Conservation (phyloP, 2,329 filamentous ascomycete genomes). For the Fusarium vanettenii region DNA sequence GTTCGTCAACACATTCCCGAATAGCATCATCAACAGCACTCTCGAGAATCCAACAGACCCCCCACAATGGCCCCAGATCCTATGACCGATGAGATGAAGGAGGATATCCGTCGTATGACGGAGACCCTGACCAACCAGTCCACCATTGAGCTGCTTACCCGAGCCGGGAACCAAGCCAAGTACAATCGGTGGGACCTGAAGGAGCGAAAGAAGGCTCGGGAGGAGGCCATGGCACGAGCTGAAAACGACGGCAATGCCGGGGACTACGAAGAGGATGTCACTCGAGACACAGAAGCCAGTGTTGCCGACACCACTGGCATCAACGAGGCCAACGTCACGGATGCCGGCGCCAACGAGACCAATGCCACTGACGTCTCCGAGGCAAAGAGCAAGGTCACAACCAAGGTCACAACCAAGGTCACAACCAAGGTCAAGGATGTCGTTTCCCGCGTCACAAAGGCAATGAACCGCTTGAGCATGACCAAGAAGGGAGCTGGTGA, state of each 20-base stretch:
- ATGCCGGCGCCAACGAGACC: neutral
- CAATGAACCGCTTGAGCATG: neutral
- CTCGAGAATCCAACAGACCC: neutral
- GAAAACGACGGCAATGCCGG: neutral
- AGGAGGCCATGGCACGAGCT: neutral
- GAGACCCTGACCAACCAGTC: conserved; percentile 33
- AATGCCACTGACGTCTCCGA: neutral
- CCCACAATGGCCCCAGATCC: neutral
- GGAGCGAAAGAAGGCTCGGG: neutral
- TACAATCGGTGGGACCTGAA: conserved; percentile 20
- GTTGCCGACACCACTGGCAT: neutral
- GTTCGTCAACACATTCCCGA: neutral
- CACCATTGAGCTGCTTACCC: conserved; percentile 36
- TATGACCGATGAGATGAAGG: conserved; percentile 13
- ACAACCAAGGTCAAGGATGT: neutral
- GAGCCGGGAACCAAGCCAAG: conserved; percentile 30
- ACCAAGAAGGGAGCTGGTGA: neutral
- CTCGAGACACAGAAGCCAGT: neutral
- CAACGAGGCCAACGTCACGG: neutral
- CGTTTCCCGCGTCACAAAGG: neutral
- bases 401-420: neutral
- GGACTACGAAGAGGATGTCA: neutral
- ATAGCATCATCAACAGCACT: neutral
- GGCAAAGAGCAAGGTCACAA: neutral
- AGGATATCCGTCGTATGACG: conserved; percentile 39